Conservation (phyloP, 1,284 basidiomycete genomes). For the Malassezia brasiliensis region DNA sequence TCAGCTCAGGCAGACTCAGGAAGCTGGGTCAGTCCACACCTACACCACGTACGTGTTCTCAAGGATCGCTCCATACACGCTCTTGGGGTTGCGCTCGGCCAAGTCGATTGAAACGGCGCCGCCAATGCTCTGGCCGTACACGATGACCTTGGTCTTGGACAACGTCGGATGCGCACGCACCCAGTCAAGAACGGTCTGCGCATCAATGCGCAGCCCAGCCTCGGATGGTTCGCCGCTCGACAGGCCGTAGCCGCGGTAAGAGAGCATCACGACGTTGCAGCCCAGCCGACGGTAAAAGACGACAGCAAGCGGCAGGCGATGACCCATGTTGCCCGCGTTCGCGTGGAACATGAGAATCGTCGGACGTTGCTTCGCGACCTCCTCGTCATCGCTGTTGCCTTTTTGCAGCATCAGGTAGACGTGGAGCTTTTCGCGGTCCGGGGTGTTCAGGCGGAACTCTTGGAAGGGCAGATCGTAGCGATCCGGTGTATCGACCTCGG, state of each 20-base stretch:
- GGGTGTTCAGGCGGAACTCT: conserved; percentile 34
- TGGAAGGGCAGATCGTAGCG: conserved; percentile 36
- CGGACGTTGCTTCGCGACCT: conserved; percentile 22
- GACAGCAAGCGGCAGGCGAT: conserved; percentile 77
- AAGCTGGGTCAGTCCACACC: conserved; percentile 20
- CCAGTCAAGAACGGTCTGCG: conserved; percentile 64
- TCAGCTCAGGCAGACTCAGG: conserved; percentile 39
- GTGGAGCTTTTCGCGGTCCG: conserved; percentile 34
- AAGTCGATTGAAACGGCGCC: conserved; percentile 89
- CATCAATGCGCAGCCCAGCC: conserved; percentile 65
- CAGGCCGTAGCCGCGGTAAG: conserved; percentile 78
- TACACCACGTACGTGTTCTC: conserved; percentile 58
- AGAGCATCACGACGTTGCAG: conserved; percentile 79
- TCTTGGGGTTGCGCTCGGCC: conserved; percentile 64
- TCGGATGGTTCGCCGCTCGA: conserved; percentile 76
- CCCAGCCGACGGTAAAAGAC: conserved; percentile 73
- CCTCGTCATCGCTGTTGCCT: conserved; percentile 12
- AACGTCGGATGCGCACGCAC: conserved; percentile 62
- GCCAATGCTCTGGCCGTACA: conserved; percentile 91
- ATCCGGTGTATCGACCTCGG: conserved; percentile 36
- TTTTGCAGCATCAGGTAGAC: conserved; percentile 36
- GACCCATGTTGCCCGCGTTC: conserved; percentile 52
- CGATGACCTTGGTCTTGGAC: conserved; percentile 50
- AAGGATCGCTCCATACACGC: conserved; percentile 62
- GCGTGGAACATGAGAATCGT: conserved; percentile 44